These are phyloP conservation scores for Nakaseomyces sp. DNA, from an alignment of 1,139 yeast genomes.

Conservation along the genomic window DNA sequence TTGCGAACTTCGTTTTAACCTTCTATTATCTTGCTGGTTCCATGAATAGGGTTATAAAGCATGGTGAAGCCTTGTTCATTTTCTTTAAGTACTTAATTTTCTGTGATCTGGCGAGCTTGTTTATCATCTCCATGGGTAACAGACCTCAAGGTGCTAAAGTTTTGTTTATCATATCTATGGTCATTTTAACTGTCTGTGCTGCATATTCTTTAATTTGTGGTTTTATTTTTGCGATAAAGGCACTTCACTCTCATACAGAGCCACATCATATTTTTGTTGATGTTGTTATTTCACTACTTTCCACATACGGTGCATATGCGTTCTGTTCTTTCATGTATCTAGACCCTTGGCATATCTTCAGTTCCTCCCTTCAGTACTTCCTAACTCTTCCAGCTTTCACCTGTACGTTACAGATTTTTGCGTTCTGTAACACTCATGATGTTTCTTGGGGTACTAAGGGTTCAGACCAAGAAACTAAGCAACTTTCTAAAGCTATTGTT, in stretches of 20 bases:
- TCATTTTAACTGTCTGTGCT: conserved; percentile 68
- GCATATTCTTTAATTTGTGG: conserved; percentile 78
- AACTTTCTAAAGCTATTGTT: conserved; percentile 55
- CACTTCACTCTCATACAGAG: conserved; percentile 39
- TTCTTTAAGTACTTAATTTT: conserved; percentile 76
- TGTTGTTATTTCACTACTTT: conserved; percentile 71
- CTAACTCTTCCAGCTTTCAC: conserved; percentile 84
- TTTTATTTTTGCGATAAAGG: conserved; percentile 59
- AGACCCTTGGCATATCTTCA: conserved; percentile 91
- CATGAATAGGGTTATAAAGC: conserved; percentile 47
- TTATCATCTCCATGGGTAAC: conserved; percentile 89
- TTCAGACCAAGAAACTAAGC: conserved; percentile 64
- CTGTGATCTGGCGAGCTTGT: conserved; percentile 72
- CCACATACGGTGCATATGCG: conserved; percentile 87
- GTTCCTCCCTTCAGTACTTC: conserved; percentile 80
- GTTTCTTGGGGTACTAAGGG: conserved; percentile 98
- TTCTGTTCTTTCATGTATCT: conserved; percentile 70
- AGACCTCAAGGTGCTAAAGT: conserved; percentile 86
- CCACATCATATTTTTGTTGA: conserved; percentile 52
- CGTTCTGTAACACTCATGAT: conserved; percentile 92
- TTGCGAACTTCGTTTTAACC: conserved; percentile 82
- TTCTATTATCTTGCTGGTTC: conserved; percentile 92
- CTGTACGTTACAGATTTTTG: conserved; percentile 84
- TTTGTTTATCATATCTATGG: conserved; percentile 62
- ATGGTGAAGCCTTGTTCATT: conserved; percentile 73